Evolutionary conservation across 1,139 yeast genomes (phyloP), one percentile per base, ranked within the genome.

Genomic region (Pichia sp.): DNA sequence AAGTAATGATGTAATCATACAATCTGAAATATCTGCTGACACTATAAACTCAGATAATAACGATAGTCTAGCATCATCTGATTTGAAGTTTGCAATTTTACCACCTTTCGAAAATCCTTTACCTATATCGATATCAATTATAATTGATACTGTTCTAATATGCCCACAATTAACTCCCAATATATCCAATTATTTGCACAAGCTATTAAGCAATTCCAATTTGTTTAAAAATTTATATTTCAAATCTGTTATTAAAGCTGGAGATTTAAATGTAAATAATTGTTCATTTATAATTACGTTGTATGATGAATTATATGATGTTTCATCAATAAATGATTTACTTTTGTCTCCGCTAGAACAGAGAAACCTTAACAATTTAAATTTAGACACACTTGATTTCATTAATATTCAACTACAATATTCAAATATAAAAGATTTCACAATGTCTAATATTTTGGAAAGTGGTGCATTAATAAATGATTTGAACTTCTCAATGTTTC

Each of bases 401-500:
- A 42, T 47, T 9, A 16, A 34, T 6, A 47, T 50, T 2, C 23
- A 20, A 8, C n/a, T 48, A 3, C 39, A 40, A 9, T 23, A 45
- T n/a, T 9, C 27, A 15, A 38, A 40, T 20, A 16, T 9, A 16
- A 40, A 24, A 6, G 35, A 26, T 15, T 40, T 44, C 11, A 16
- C 1, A 13, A 39, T 20, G n/a, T 35, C 37, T 38, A 39, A 32
- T 4, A 13, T 36, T 9, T n/a, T 39, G 4, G 46, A 42, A 5
- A 20, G 9, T 4, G 23, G 11, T 18, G 16, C 11, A 32, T 23
- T 53, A 3, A n/a, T 50, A 1, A 9, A 46, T 15, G 52, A 55
- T 44, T 42, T 57, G 13, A 57, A 56, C 41, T 51, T 46, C 37
- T 18, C 48, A 15, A 24, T 55, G 40, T 44, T 57, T 30, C 42